These are phyloP conservation scores for Mycena citricolor DNA, from an alignment of 1,284 basidiomycete species.

Conservation along the genomic window DNA sequence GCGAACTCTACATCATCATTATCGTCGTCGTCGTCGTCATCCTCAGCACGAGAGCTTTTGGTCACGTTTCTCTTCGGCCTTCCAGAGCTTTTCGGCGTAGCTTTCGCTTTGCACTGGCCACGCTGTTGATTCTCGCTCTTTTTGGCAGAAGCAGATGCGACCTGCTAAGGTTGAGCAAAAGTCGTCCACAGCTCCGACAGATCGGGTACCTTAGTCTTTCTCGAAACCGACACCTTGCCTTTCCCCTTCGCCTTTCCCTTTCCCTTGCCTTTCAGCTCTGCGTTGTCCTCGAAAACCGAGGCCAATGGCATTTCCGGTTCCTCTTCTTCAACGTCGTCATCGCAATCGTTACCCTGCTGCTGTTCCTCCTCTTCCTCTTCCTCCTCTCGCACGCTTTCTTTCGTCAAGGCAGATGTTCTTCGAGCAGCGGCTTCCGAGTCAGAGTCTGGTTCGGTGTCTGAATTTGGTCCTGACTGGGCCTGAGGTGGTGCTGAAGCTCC, in stretches of 20 bases:
- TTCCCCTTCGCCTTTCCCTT: slow-evolving; percentile 21
- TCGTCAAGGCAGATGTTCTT: slow-evolving; percentile 5
- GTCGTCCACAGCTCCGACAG: background rate
- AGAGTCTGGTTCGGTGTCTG: slow-evolving; percentile 25
- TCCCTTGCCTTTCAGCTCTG: slow-evolving; percentile 18
- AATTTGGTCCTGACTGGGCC: slow-evolving; percentile 1
- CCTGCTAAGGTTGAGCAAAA: slow-evolving; percentile 7
- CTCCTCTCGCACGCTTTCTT: slow-evolving; percentile 29
- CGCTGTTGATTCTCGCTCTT: too few relatives aligned
- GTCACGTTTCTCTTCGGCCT: too few relatives aligned
- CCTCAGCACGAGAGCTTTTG: too few relatives aligned
- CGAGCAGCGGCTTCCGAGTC: slow-evolving; percentile 20
- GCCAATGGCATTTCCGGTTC: too few relatives aligned
- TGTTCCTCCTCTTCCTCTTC: slow-evolving; percentile 26
- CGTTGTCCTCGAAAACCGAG: too few relatives aligned
- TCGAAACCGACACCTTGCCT: background rate
- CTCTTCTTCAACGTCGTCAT: slow-evolving; percentile 42
- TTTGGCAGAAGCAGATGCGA: slow-evolving; percentile 3
- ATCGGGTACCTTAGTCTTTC: background rate
- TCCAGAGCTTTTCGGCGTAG: too few relatives aligned
- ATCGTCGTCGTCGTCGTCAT: too few relatives aligned
- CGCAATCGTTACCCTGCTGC: too few relatives aligned
- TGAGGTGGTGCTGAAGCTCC: background rate
- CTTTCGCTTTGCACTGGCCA: too few relatives aligned
- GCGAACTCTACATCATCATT: too few relatives aligned